Evolutionary conservation across 2,329 filamentous ascomycete species (phyloP).

Genomic region (Alternaria solani): DNA sequence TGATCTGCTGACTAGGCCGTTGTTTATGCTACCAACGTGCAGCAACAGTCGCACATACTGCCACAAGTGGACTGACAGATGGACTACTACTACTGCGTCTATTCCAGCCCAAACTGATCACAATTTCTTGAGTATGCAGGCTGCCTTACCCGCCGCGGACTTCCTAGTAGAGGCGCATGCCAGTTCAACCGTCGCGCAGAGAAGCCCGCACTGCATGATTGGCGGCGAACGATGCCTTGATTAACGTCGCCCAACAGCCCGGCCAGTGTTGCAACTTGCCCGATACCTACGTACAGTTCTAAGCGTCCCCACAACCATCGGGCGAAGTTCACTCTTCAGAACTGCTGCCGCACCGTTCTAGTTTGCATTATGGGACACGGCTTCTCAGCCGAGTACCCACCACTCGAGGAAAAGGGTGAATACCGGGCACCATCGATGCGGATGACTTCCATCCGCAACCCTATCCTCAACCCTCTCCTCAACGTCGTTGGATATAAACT

Average conservation of each 20-base stretch:
- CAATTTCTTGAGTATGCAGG: constrained; percentile 1
- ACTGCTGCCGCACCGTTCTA: constrained; percentile 4
- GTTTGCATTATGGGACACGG: constrained; percentile 1
- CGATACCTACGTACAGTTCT: constrained; percentile 5
- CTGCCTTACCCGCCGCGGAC: neutral
- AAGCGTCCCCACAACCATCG: constrained; percentile 12
- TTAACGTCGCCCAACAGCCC: constrained; percentile 2
- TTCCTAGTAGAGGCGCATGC: constrained; percentile 5
- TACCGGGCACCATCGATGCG: constrained; percentile 2
- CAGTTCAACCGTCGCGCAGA: constrained; percentile 4
- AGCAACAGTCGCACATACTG: too few relatives aligned
- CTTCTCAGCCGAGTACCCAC: constrained; percentile 6
- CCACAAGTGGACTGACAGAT: too few relatives aligned
- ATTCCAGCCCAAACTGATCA: neutral
- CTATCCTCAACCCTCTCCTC: neutral
- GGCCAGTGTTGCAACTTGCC: neutral
- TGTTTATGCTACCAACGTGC: neutral
- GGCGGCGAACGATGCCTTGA: neutral
- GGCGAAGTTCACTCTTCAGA: neutral
- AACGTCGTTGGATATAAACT: constrained; percentile 8
- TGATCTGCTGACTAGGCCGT: neutral
- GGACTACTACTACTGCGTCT: neutral
- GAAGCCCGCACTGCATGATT: constrained; percentile 7
- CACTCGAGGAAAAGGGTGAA: constrained; percentile 9
- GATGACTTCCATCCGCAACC: too few relatives aligned